Evolutionary conservation across 257 asterid genomes (phyloP).

Genomic region (Plantago ovata): DNA sequence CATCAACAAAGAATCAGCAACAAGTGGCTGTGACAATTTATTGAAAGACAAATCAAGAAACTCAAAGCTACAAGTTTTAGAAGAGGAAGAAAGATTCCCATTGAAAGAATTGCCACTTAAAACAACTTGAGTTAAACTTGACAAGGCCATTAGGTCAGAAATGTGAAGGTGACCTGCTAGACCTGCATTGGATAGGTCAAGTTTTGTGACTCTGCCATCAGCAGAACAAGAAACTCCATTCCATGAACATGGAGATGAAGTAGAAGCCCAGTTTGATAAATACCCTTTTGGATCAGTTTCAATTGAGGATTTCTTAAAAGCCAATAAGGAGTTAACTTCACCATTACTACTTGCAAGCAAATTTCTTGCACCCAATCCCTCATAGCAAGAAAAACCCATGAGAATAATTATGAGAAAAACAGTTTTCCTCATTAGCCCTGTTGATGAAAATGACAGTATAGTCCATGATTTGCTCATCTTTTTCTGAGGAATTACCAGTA

Average conservation of each 20-base stretch:
- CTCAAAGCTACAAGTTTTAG: conserved; percentile 55
- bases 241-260: conserved; percentile 67
- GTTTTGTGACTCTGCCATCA: conserved; percentile 46
- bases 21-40: conserved; percentile 51
- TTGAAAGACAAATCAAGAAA: conserved; percentile 69
- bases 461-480: conserved; percentile 29
- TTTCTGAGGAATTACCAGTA: conserved; percentile 22
- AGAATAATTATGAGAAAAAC: conserved; percentile 33
- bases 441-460: conserved; percentile 16
- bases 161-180: conserved; percentile 52
- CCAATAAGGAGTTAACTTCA: conserved; percentile 42
- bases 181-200: conserved; percentile 59
- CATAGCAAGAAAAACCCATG: conserved; percentile 27
- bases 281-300: conserved; percentile 57
- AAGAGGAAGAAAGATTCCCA: conserved; percentile 54
- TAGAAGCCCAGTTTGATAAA: conserved; percentile 54
- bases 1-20: conserved; percentile 33
- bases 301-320: conserved; percentile 67
- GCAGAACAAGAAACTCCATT: conserved; percentile 67
- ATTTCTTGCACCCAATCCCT: conserved; percentile 39
- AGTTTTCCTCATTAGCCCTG: conserved; percentile 28
- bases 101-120: conserved; percentile 63
- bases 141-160: conserved; percentile 48
- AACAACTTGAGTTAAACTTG: conserved; percentile 41
- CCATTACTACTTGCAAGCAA: conserved; percentile 22